Percentiles rank a stretch among this genome's conserved stretches.
phyloP scores from a whole-genome alignment of 2,329 filamentous ascomycete genomes.

The Teratosphaeria viscida region DNA sequence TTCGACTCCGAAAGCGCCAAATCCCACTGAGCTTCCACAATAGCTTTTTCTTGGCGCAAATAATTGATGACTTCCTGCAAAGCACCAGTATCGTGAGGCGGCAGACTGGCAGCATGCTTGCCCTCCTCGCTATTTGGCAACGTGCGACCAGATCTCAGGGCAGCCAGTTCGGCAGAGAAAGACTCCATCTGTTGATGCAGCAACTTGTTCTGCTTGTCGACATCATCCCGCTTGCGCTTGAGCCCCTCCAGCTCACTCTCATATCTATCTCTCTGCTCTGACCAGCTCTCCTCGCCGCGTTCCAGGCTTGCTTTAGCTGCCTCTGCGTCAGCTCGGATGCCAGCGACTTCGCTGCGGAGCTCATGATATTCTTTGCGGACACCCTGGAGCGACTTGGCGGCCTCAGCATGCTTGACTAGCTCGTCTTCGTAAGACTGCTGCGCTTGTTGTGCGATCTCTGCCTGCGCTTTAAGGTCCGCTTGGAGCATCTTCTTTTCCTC shows the following conservation, averaged over 20 bases:
- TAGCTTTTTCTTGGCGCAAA: conserved; percentile 90
- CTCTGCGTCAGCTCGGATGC: conserved; percentile 70
- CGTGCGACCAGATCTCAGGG: conserved; percentile 64
- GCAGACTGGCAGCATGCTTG: conserved; percentile 35
- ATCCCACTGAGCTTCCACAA: conserved; percentile 91
- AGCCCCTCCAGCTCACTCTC: conserved; percentile 77
- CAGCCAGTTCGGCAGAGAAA: conserved; percentile 62
- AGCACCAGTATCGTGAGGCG: conserved; percentile 52
- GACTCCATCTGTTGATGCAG: conserved; percentile 82
- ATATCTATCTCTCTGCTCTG: conserved; percentile 66
- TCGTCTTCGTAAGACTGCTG: conserved; percentile 95
- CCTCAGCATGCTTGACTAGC: conserved; percentile 87
- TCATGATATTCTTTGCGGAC: conserved; percentile 73
- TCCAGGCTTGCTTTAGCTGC: conserved; percentile 68
- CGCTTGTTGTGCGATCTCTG: conserved; percentile 82
- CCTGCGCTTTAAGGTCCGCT: conserved; percentile 84
- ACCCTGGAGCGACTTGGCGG: conserved; percentile 72
- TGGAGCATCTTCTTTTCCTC: conserved; percentile 77
- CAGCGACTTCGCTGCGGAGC: conserved; percentile 66
- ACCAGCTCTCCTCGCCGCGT: conserved; percentile 81
- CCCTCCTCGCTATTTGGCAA: conserved; percentile 35
- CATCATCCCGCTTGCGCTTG: conserved; percentile 57
- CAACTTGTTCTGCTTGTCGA: conserved; percentile 79
- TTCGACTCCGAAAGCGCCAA: conserved; percentile 80
- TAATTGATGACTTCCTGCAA: conserved; percentile 87